Evolutionary conservation across 441 rosid species (phyloP).

Genomic region (Erodium trifolium): DNA sequence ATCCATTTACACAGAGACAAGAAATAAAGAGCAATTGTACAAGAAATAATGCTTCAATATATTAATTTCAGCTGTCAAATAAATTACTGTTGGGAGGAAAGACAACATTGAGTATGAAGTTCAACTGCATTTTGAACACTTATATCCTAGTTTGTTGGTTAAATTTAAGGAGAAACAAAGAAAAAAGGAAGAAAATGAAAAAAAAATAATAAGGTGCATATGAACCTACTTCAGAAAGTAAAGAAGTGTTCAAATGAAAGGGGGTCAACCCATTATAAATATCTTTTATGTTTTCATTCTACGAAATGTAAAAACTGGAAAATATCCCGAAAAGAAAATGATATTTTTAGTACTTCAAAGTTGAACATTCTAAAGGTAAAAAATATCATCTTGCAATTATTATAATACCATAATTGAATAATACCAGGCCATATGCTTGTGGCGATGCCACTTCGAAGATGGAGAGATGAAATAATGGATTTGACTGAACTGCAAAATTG

Average conservation of each 20-base stretch:
- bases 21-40: no score
- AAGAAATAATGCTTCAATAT: no score
- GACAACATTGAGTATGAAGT: no score
- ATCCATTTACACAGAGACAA: not conserved
- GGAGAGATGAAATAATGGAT: conserved; percentile 45
- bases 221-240: not conserved
- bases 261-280: no score
- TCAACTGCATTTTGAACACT: no score
- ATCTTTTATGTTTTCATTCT: no score
- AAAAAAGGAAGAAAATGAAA: no score
- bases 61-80: no score
- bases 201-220: no score
- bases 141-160: no score
- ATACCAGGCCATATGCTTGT: conserved; percentile 96
- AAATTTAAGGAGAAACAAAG: no score
- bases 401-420: conserved; percentile 20
- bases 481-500: conserved; percentile 47
- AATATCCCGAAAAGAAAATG: not conserved
- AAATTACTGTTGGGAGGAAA: no score
- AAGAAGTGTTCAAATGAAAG: not conserved
- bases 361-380: not conserved
- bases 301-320: not conserved
- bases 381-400: not conserved
- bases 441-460: conserved; percentile 87
- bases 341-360: not conserved